These are phyloP conservation scores for Aureobasidium leucospermi DNA, from an alignment of 2,329 filamentous ascomycete species.

Conservation along the genomic window DNA sequence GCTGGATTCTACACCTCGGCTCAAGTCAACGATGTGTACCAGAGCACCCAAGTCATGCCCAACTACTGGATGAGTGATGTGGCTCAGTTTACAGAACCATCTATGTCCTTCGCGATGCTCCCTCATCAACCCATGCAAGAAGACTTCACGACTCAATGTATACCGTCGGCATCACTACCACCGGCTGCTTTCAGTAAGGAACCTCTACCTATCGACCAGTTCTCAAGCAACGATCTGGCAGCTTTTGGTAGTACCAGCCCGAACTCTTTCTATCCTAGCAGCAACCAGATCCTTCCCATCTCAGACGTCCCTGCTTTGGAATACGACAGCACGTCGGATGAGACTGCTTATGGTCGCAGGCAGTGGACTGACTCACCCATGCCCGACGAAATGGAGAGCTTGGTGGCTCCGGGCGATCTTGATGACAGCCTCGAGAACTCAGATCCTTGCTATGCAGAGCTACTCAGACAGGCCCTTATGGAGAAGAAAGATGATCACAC, in stretches of 20 bases:
- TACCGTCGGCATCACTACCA: not conserved
- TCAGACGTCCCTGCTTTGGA: conserved; percentile 8
- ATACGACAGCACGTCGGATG: not conserved
- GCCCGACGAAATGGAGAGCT: not conserved
- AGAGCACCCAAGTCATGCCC: not conserved
- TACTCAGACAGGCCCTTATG: conserved; percentile 71
- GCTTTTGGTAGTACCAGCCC: not conserved
- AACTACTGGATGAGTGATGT: not conserved
- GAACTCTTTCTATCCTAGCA: not conserved
- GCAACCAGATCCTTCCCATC: not conserved
- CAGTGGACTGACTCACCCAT: conserved; percentile 6
- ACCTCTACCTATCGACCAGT: not conserved
- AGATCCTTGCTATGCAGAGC: conserved; percentile 58
- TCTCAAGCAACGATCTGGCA: not conserved
- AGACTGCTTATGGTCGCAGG: not conserved
- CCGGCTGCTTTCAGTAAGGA: conserved; percentile 8
- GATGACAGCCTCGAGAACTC: conserved; percentile 17
- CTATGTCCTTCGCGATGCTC: not conserved
- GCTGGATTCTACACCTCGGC: not conserved
- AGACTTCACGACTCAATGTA: not conserved
- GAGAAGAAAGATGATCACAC: conserved; percentile 42
- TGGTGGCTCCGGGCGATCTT: not conserved
- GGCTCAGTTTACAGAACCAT: not conserved
- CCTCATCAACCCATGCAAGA: not conserved
- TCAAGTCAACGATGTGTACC: not conserved